Evolutionary conservation across 2,329 filamentous ascomycete genomes (phyloP).

Genomic region (Colletotrichum sp.): DNA sequence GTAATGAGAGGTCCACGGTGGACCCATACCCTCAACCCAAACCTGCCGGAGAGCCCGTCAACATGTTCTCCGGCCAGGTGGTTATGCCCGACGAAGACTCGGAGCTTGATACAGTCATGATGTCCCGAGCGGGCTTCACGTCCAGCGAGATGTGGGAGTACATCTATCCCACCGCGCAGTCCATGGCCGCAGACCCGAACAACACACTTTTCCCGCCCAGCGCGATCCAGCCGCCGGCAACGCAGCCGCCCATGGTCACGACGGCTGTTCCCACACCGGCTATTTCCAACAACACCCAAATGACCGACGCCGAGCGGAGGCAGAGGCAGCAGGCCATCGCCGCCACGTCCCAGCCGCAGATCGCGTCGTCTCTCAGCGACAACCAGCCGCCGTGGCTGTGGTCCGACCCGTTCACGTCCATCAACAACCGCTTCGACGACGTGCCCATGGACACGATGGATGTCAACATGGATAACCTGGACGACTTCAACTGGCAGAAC

Average conservation of each 20-base stretch:
- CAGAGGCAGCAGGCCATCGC: conserved; percentile 25
- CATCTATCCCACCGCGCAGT: conserved; percentile 17
- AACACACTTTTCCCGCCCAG: conserved; percentile 7
- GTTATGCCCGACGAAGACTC: not conserved
- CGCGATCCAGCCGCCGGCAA: not conserved
- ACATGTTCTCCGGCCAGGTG: not conserved
- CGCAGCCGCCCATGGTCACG: not conserved
- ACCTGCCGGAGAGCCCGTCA: not conserved
- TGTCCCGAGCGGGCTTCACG: conserved; percentile 9
- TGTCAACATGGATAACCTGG: conserved; percentile 38
- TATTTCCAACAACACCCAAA: not conserved
- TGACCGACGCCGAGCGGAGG: conserved; percentile 15
- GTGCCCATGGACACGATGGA: conserved; percentile 37
- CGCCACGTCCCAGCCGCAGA: conserved; percentile 24
- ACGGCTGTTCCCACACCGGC: not conserved
- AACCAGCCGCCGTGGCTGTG: conserved; percentile 47
- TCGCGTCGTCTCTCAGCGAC: conserved; percentile 31
- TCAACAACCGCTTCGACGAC: conserved; percentile 33
- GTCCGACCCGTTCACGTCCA: conserved; percentile 36
- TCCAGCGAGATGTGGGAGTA: conserved; percentile 20
- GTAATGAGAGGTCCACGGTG: not conserved
- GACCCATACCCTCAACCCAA: not conserved
- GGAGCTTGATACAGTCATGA: conserved; percentile 19
- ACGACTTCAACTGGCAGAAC: conserved; percentile 54
- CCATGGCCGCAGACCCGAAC: conserved; percentile 9